These are phyloP conservation scores for Beauveria brongniartii DNA, from an alignment of 2,329 filamentous ascomycete species.

Conservation along the genomic window DNA sequence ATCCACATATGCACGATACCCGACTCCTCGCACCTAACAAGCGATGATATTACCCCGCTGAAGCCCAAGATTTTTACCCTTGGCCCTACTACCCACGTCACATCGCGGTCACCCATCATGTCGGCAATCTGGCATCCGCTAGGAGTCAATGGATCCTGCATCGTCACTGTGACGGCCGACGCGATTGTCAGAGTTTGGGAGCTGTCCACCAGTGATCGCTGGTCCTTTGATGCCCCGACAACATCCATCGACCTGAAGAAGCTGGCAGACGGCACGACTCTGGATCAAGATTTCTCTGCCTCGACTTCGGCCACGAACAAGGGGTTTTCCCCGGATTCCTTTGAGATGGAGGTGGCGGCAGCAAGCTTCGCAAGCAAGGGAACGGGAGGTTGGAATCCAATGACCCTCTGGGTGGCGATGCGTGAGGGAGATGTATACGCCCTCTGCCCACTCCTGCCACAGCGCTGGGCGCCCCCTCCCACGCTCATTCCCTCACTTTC, in stretches of 20 bases:
- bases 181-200: constrained; percentile 89
- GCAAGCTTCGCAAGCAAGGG: constrained; percentile 65
- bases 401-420: constrained; percentile 98
- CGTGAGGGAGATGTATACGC: constrained; percentile 88
- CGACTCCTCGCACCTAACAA: constrained; percentile 66
- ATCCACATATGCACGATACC: constrained; percentile 83
- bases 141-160: constrained; percentile 68
- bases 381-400: constrained; percentile 83
- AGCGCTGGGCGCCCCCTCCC: constrained; percentile 72
- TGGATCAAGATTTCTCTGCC: constrained; percentile 76
- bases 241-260: constrained; percentile 84
- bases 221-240: constrained; percentile 77
- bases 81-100: constrained; percentile 87
- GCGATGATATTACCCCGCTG: constrained; percentile 58
- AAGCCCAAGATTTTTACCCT: constrained; percentile 82
- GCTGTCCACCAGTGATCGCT: constrained; percentile 71
- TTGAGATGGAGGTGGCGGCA: constrained; percentile 90
- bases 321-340: constrained; percentile 77
- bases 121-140: constrained; percentile 90
- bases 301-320: constrained; percentile 66
- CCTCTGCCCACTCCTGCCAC: constrained; percentile 80
- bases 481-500: constrained; percentile 75
- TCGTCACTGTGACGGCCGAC: constrained; percentile 84
- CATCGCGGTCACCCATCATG: constrained; percentile 71
- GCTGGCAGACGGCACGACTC: constrained; percentile 72